Evolutionary conservation across 2,329 filamentous ascomycete genomes (phyloP), one percentile per base, ranked within the genome.

Genomic region (Phyllachora maydis): DNA sequence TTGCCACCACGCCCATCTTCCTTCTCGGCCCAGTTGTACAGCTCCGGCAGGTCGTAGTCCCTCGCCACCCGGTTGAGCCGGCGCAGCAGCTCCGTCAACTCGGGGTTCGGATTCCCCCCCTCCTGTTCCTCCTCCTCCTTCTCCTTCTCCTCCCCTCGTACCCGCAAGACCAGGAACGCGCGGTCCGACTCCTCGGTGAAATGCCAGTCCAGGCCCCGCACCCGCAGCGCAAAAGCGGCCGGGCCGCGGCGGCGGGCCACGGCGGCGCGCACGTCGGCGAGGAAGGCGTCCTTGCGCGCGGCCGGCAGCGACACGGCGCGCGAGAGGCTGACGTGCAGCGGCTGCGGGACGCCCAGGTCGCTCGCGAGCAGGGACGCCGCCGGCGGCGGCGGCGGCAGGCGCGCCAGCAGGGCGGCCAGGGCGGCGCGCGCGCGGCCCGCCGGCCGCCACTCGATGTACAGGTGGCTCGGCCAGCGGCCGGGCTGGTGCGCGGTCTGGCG

Each of bases 241-340:
- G 43, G 28, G 26, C 43, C 28, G 18, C 37, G 35, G 3, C 26
- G 25, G 3, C 22, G 19, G n/a, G n/a, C n/a, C 2, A 74, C 34
- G 6, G 46, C 36, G 2, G 44, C 40, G 17, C 49, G 42, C 4
- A 91, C 42, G 0, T 47, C 45, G 4, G 59, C 46, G 4, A 75
- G 50, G 39, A 92, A 93, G 0, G 32, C 35, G 14, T 73, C 65
- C 34, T 78, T 79, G 32, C 73, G 59, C n/a, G 69, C 57, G 0
- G 77, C 82, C 22, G 56, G 53, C 16, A 98, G 64, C 8, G 70
- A 61, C 23, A 95, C 52, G 0, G 88, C 75, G 5, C 79, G 63
- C 6, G 88, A 95, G 5, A 98, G 60, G 35, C 82, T 92, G 38
- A 98, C 70, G 46, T 98, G 88, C 22, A 98, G 58, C 3, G 85